These are phyloP conservation scores for Zygoascus biomembranicola DNA, from an alignment of 805 yeast genomes.

Conservation along the genomic window DNA sequence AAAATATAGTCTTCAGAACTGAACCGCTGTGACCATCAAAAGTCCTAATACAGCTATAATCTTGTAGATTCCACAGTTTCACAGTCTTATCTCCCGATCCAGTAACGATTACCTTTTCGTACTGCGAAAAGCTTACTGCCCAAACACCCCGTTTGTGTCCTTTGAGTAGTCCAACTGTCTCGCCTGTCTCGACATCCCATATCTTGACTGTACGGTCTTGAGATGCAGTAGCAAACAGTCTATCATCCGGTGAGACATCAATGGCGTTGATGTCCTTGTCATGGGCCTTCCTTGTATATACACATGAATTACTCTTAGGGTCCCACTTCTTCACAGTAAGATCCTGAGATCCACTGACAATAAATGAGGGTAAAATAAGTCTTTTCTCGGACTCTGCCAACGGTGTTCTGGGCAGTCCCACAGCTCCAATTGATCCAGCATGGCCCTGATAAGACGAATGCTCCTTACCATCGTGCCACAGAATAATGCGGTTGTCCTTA, in stretches of 20 bases:
- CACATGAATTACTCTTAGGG: conserved; percentile 44
- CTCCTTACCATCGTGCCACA: conserved; percentile 52
- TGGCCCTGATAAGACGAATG: conserved; percentile 77
- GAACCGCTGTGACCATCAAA: conserved; percentile 94
- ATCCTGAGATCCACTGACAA: conserved; percentile 79
- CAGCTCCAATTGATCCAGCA: conserved; percentile 76
- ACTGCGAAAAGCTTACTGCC: conserved; percentile 73
- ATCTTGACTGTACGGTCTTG: conserved; percentile 87
- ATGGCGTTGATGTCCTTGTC: conserved; percentile 91
- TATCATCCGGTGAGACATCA: conserved; percentile 87
- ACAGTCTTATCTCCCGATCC: conserved; percentile 90
- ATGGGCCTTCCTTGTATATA: conserved; percentile 90
- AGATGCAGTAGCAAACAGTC: conserved; percentile 83
- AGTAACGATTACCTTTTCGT: conserved; percentile 69
- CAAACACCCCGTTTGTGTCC: conserved; percentile 95
- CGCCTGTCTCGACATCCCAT: conserved; percentile 85
- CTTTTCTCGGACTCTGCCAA: conserved; percentile 6
- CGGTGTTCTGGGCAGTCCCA: conserved; percentile 56
- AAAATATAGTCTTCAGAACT: conserved; percentile 71
- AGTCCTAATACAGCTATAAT: conserved; percentile 67
- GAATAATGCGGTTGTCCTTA: conserved; percentile 75
- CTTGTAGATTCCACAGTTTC: conserved; percentile 79
- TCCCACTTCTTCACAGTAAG: conserved; percentile 82
- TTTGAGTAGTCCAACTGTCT: conserved; percentile 69
- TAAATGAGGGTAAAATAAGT: conserved; percentile 45